Conservation (phyloP, 2,329 filamentous ascomycete genomes). For the Neofusicoccum parvum region DNA sequence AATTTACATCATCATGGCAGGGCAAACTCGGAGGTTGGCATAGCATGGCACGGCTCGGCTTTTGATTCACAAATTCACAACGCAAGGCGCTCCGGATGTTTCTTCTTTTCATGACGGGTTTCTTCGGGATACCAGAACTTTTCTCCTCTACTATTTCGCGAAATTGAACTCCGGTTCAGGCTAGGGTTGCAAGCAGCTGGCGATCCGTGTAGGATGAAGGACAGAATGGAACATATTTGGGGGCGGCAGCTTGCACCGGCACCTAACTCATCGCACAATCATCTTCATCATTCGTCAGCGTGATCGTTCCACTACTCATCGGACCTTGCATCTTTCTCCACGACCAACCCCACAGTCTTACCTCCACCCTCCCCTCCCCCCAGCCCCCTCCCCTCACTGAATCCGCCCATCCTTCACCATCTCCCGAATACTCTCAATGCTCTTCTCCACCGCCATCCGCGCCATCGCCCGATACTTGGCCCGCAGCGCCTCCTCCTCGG, state of each 20-base stretch:
- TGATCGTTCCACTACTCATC: too few species aligned
- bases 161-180: too few species aligned
- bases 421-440: constrained; percentile 45
- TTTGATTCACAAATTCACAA: background rate
- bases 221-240: too few species aligned
- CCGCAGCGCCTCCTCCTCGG: constrained; percentile 34
- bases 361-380: background rate
- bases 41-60: constrained; percentile 7
- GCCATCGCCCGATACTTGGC: constrained; percentile 35
- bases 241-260: too few species aligned
- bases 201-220: too few species aligned
- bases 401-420: constrained; percentile 45
- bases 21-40: background rate
- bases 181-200: too few species aligned
- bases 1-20: background rate
- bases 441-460: constrained; percentile 46
- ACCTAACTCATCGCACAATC: too few species aligned
- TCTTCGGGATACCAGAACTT: constrained; percentile 9
- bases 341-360: too few species aligned
- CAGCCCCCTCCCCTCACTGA: constrained; percentile 6
- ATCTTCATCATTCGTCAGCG: too few species aligned
- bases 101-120: constrained; percentile 4
- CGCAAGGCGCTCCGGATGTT: constrained; percentile 14
- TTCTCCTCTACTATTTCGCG: background rate
- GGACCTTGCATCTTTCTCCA: too few species aligned